A percentile compares a stretch with the other conserved stretches of the same genome.
phyloP scores from a whole-genome alignment of 2,329 filamentous ascomycete species.

The Blumeriella jaapii region DNA sequence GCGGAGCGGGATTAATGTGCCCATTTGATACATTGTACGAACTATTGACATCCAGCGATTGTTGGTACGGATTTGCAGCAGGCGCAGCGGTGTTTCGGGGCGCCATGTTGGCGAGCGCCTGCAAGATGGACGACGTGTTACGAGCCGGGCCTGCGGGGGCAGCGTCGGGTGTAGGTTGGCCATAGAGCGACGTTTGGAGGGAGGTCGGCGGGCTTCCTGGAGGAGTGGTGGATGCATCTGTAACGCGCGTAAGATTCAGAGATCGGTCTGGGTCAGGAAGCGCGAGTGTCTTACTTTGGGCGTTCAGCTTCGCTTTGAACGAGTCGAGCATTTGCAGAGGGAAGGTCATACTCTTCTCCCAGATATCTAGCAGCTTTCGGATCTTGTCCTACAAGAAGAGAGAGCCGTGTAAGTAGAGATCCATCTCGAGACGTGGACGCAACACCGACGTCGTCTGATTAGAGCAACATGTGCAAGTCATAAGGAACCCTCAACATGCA shows the following conservation, averaged over 20 bases:
- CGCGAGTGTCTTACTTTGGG: conserved; percentile 59
- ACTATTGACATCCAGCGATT: conserved; percentile 27
- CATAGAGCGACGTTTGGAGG: conserved; percentile 30
- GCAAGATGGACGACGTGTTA: conserved; percentile 57
- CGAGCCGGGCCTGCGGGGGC: conserved; percentile 32
- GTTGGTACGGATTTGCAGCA: conserved; percentile 17
- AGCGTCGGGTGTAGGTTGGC: conserved; percentile 30
- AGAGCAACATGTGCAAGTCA: conserved; percentile 12
- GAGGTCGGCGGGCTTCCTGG: conserved; percentile 39
- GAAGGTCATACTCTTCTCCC: conserved; percentile 93
- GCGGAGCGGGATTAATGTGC: conserved; percentile 31
- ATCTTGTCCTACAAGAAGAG: conserved; percentile 75
- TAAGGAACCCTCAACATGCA: too few relatives aligned
- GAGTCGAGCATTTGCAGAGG: conserved; percentile 64
- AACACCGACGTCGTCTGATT: conserved; percentile 8
- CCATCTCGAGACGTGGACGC: conserved; percentile 13
- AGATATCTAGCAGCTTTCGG: conserved; percentile 89
- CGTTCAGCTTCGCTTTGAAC: conserved; percentile 71
- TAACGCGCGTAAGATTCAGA: conserved; percentile 20
- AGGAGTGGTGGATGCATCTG: conserved; percentile 63
- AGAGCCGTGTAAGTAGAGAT: conserved; percentile 36
- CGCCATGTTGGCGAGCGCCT: conserved; percentile 69
- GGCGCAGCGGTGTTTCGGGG: conserved; percentile 53
- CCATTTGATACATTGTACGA: conserved; percentile 36
- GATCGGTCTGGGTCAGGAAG: too few relatives aligned